These are phyloP conservation scores for Podaxis sp. DNA, from an alignment of 768 basidiomycete species.

Conservation along the genomic window DNA sequence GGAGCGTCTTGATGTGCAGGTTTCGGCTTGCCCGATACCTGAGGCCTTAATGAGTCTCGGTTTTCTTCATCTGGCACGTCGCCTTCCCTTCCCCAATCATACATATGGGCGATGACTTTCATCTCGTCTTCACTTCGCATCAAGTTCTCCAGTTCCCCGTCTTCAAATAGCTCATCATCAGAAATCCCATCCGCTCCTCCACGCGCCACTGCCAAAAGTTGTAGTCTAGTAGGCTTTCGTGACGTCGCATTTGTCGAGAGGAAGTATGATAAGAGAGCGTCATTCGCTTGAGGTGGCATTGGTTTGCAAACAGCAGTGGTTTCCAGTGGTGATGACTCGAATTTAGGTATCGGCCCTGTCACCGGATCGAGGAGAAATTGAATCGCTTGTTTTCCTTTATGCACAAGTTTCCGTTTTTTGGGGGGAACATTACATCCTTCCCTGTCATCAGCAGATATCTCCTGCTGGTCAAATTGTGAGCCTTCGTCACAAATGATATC, in stretches of 20 bases:
- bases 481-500: conserved; percentile 6
- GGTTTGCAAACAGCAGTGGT: conserved; percentile 6
- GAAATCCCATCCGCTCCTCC: conserved; percentile 51
- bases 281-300: conserved; percentile 14
- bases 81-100: conserved; percentile 26
- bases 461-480: not conserved
- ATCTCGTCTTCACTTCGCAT: conserved; percentile 52
- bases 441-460: conserved; percentile 7
- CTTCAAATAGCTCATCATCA: conserved; percentile 71
- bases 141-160: conserved; percentile 63
- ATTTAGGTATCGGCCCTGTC: conserved; percentile 21
- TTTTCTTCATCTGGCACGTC: conserved; percentile 14
- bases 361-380: conserved; percentile 59
- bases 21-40: conserved; percentile 11
- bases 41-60: conserved; percentile 9
- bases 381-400: conserved; percentile 40
- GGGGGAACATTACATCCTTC: conserved; percentile 16
- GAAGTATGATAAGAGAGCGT: conserved; percentile 47
- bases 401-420: conserved; percentile 25
- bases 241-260: conserved; percentile 38
- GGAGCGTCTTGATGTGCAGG: not conserved
- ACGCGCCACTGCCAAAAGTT: conserved; percentile 52
- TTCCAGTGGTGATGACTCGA: conserved; percentile 6
- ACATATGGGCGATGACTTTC: conserved; percentile 31
- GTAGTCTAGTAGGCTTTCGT: conserved; percentile 56